Conservation (phyloP, 176 grass and related monocot species). For the Sorghum bicolor region DNA sequence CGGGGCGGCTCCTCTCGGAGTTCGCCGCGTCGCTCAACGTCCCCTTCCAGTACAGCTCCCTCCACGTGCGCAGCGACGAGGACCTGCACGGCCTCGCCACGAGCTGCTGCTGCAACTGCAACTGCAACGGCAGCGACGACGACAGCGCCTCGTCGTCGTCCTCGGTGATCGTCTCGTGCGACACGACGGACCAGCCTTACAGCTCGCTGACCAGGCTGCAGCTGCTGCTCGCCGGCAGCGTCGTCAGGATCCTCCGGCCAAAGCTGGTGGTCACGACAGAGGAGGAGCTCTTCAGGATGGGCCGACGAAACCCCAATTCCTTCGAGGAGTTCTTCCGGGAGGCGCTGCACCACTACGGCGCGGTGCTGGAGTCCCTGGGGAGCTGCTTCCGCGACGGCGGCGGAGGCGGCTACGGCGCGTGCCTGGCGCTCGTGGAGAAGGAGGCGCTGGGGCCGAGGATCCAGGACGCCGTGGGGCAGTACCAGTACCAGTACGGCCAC, state of each 20-base stretch:
- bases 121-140: not conserved
- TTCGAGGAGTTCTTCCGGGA: slow-evolving; percentile 34
- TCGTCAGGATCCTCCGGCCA: not conserved
- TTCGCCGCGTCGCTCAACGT: slow-evolving; percentile 28
- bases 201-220: not conserved
- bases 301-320: not conserved
- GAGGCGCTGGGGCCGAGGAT: slow-evolving; percentile 39
- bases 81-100: not conserved
- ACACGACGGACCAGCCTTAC: slow-evolving; percentile 14
- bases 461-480: slow-evolving; percentile 20
- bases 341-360: slow-evolving; percentile 21
- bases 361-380: slow-evolving; percentile 21
- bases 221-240: not conserved
- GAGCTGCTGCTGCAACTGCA: no score
- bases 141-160: not conserved
- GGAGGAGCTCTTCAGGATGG: slow-evolving; percentile 22
- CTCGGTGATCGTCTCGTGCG: slow-evolving; percentile 28
- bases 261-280: slow-evolving; percentile 47
- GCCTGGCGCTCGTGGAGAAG: slow-evolving; percentile 27
- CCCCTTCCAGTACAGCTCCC: slow-evolving; percentile 21
- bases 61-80: not conserved
- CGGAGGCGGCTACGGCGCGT: not conserved
- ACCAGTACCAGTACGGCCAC: no score
- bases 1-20: slow-evolving; percentile 36
- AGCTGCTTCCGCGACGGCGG: slow-evolving; percentile 4